Conservation (phyloP, 768 basidiomycete species). For the Asterophora parasitica region DNA sequence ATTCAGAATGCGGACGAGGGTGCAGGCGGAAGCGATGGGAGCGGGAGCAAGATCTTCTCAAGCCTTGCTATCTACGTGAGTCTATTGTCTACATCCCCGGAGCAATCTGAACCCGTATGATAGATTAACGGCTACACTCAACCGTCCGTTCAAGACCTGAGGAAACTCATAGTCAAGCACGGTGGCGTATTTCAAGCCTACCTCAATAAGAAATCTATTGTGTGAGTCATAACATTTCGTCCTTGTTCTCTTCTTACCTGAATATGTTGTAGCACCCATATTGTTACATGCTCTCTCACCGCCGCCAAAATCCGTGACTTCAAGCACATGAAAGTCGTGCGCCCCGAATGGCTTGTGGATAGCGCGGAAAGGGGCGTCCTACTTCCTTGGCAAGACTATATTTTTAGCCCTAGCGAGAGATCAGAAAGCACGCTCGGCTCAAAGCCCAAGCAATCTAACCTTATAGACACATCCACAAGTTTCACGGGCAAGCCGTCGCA, state of each 20-base stretch:
- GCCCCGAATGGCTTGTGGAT: slow-evolving; percentile 83
- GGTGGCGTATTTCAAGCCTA: slow-evolving; percentile 85
- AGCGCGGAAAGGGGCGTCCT: slow-evolving; percentile 64
- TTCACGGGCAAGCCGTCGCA: neutral
- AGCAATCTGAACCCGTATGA: neutral
- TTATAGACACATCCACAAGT: slow-evolving; percentile 21
- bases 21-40: slow-evolving; percentile 13
- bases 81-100: neutral
- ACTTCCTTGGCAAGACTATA: slow-evolving; percentile 78
- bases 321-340: slow-evolving; percentile 84
- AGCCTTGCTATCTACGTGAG: slow-evolving; percentile 42
- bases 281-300: slow-evolving; percentile 88
- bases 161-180: slow-evolving; percentile 73
- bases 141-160: slow-evolving; percentile 81
- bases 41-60: slow-evolving; percentile 54
- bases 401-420: slow-evolving; percentile 47
- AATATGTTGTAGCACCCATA: slow-evolving; percentile 62
- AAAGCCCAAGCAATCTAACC: slow-evolving; percentile 32
- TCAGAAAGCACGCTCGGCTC: slow-evolving; percentile 47
- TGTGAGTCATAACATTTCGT: slow-evolving; percentile 40
- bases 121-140: slow-evolving; percentile 90
- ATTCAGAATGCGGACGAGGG: slow-evolving; percentile 57
- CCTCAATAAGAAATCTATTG: slow-evolving; percentile 69
- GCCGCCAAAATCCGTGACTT: slow-evolving; percentile 88
- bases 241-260: neutral